Conservation (phyloP, 495 filamentous ascomycete species). For the Gamarada debralockiae region DNA sequence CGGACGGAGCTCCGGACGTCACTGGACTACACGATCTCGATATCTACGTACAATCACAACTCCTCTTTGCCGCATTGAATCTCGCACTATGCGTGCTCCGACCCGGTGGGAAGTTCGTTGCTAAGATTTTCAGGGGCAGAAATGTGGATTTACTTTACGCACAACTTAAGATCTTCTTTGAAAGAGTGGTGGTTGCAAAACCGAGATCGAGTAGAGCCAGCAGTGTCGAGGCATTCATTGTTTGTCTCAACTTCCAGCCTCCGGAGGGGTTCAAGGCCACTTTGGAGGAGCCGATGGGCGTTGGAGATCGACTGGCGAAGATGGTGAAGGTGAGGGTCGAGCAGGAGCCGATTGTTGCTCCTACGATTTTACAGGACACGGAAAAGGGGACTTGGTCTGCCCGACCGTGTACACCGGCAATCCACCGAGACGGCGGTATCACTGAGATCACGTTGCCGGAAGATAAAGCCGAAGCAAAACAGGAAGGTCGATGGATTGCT, state of each 20-base stretch:
- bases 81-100: conserved; percentile 86
- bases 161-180: conserved; percentile 86
- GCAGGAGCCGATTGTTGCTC: conserved; percentile 33
- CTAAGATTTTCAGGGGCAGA: conserved; percentile 93
- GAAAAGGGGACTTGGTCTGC: conserved; percentile 38
- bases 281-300: conserved; percentile 61
- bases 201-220: conserved; percentile 89
- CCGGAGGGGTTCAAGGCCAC: conserved; percentile 60
- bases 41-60: conserved; percentile 94
- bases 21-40: conserved; percentile 96
- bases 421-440: conserved; percentile 53
- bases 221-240: conserved; percentile 93
- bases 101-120: conserved; percentile 92
- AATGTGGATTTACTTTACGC: conserved; percentile 91
- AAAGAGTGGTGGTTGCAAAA: conserved; percentile 84
- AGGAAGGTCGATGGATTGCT: conserved; percentile 72
- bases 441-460: conserved; percentile 53
- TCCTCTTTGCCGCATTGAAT: conserved; percentile 90
- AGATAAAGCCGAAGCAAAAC: conserved; percentile 18
- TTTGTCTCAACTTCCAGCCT: conserved; percentile 81
- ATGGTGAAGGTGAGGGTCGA: conserved; percentile 35
- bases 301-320: conserved; percentile 45
- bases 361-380: conserved; percentile 34
- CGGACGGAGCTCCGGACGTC: conserved; percentile 93
- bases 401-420: conserved; percentile 5